phyloP scores from a whole-genome alignment of 106 monocot genomes.

The Narthecium ossifragum region DNA sequence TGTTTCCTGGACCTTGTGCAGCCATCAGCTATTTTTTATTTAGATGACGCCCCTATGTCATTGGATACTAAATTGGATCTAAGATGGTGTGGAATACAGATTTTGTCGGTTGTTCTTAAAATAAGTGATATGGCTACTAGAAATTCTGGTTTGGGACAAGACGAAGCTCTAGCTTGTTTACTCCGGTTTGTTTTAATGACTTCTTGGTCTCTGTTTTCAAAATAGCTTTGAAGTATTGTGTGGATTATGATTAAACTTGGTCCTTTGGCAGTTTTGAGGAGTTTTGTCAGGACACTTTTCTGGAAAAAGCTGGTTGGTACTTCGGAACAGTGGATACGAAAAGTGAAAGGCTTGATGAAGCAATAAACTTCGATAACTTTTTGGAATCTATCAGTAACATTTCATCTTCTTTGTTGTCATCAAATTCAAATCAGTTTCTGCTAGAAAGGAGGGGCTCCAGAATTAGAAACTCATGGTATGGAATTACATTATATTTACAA shows the following conservation, averaged over 20 bases:
- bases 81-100: constrained; percentile 65
- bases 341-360: constrained; percentile 15
- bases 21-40: constrained; percentile 11
- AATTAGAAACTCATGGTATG: constrained; percentile 30
- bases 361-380: constrained; percentile 9
- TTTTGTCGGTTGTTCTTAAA: constrained; percentile 52
- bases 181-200: constrained; percentile 45
- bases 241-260: background rate
- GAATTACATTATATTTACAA: no score
- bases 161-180: constrained; percentile 56
- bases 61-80: constrained; percentile 40
- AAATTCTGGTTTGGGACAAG: constrained; percentile 38
- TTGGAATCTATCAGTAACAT: constrained; percentile 24
- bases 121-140: constrained; percentile 49
- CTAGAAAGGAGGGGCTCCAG: constrained; percentile 6
- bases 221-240: background rate
- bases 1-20: constrained; percentile 53
- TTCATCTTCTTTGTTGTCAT: constrained; percentile 11
- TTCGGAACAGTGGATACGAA: constrained; percentile 29
- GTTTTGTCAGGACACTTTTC: constrained; percentile 70
- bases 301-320: constrained; percentile 83
- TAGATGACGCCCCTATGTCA: constrained; percentile 3
- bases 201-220: background rate
- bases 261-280: constrained; percentile 58
- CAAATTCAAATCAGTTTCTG: constrained; percentile 9